Conservation (phyloP, 108 stramenopile species). For the Skeletonema potamos region DNA sequence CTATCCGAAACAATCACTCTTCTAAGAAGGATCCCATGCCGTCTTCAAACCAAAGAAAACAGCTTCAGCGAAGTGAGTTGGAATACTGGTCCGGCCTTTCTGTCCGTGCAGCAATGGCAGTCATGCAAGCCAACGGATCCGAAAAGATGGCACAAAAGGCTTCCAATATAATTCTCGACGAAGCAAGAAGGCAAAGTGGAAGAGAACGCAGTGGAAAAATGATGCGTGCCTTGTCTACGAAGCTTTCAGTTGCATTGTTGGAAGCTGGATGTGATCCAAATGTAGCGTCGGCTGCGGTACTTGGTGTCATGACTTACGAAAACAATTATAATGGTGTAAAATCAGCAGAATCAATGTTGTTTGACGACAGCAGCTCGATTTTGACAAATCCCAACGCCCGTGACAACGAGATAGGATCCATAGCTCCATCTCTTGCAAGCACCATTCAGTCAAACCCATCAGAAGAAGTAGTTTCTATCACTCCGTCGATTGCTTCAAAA, state of each 20-base stretch:
- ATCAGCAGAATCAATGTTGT: background rate
- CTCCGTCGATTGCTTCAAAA: no score
- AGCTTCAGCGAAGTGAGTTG: background rate
- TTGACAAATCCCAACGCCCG: background rate
- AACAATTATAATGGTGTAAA: background rate
- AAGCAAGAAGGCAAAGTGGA: background rate
- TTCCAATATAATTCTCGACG: background rate
- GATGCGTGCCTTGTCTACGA: background rate
- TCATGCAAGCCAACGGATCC: background rate
- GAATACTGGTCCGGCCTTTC: background rate
- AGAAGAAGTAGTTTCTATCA: no score
- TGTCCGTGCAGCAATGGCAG: background rate
- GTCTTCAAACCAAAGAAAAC: background rate
- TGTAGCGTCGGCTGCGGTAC: background rate
- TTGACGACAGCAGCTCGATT: background rate
- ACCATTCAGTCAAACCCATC: no score
- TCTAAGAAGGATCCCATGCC: no score
- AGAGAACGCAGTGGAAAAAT: background rate
- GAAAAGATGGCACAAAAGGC: background rate
- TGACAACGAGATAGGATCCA: background rate
- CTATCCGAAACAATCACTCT: background rate
- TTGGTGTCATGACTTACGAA: background rate
- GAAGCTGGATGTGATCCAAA: background rate
- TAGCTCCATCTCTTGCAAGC: background rate
- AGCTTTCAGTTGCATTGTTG: background rate